Evolutionary conservation across 2,329 filamentous ascomycete species (phyloP).

Genomic region (Aureobasidium uvarum): DNA sequence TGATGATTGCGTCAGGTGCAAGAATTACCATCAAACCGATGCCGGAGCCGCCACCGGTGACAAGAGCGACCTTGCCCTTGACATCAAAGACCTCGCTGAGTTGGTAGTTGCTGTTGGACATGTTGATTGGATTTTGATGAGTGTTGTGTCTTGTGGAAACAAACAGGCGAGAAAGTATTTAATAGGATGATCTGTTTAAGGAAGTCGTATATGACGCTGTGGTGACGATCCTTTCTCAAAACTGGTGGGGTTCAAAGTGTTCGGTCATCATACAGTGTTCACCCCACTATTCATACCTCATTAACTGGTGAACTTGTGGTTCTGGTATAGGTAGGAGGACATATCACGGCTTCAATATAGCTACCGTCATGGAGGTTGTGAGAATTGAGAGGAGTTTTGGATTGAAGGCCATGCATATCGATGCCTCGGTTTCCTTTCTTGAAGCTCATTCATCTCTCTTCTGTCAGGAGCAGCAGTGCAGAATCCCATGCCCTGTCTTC

Average conservation of each 20-base stretch:
- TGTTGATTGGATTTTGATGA: neutral
- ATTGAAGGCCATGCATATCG: neutral
- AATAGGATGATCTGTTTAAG: slow-evolving; percentile 13
- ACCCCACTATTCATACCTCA: neutral
- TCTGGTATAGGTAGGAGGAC: neutral
- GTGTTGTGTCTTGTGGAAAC: neutral
- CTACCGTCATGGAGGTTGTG: neutral
- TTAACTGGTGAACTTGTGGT: neutral
- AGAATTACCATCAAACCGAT: slow-evolving; percentile 46
- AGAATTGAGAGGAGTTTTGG: too few relatives aligned
- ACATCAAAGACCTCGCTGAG: slow-evolving; percentile 40
- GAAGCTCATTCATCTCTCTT: neutral
- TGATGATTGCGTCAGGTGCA: slow-evolving; percentile 29
- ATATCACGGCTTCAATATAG: neutral
- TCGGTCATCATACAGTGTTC: neutral
- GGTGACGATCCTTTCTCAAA: slow-evolving; percentile 18
- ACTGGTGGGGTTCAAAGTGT: neutral
- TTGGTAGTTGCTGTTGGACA: slow-evolving; percentile 34
- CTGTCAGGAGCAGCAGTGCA: neutral
- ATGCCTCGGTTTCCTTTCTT: neutral
- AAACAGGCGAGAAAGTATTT: neutral
- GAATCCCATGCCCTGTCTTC: neutral
- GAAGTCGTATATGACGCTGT: slow-evolving; percentile 16
- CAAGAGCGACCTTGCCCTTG: slow-evolving; percentile 43
- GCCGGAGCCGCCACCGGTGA: slow-evolving; percentile 50